Base-by-base conservation (phyloP, 192 early-diverging fungal genomes). In the Allomyces javanicus region DNA sequence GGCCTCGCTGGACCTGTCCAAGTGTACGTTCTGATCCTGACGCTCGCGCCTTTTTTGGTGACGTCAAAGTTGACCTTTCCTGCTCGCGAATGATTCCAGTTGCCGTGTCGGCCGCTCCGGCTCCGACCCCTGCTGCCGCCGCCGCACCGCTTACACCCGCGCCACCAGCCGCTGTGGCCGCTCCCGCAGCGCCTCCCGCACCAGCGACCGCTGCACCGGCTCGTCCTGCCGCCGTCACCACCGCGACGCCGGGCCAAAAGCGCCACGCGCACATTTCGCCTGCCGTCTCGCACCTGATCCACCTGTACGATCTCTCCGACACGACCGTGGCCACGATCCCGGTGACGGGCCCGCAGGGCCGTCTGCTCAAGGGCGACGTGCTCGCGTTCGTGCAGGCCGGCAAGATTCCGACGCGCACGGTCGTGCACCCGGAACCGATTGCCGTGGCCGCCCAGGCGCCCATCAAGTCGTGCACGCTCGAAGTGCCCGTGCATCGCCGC, bases 341-440 rank as follows among this genome's bases (percentile, higher is more conserved):
- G 50, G 50, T 6, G 9, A 58, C 50, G 17, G 50, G 50, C 21
- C 50, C 50, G 6, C 50, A 58, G 50, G 87, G 87, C 11, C 80
- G 83, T 24, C 74, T 89, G 44, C 75, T 89, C 62, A 89, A 89
- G 75, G 87, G 87, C 61, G 87, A 89, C 66, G 85, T 89, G 0
- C 72, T 89, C 24, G 76, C 73, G 19, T 85, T 83, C 71, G 68
- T 89, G 45, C 71, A 70, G 64, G 69, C 66, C 40, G 71, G 71
- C 12, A 58, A 58, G 50, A 1, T 58, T 3, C 21, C 50, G 50
- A 14, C 50, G 17, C 12, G 21, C 17, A 14, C 17, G 17, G 50
- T 58, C 3, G 21, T n/a, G 50, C 50, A 58, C 50, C 50, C 50
- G 17, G 50, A 14, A 21, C 50, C 50, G 17, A n/a, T 58, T 58